Conservation (phyloP, 2,329 filamentous ascomycete species). For the Monosporascus sp. region DNA sequence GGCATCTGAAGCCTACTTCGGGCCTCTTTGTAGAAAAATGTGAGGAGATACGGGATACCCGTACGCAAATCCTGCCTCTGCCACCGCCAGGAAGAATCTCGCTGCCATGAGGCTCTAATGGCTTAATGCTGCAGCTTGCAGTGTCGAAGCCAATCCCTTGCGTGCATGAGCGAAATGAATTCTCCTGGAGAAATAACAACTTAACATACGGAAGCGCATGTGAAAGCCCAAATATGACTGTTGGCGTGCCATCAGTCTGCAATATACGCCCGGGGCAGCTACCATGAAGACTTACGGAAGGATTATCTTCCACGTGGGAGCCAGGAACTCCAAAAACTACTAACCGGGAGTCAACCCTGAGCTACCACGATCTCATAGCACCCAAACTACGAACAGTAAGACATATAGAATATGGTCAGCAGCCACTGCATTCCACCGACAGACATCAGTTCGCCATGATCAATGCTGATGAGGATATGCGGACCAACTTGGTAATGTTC, state of each 20-base stretch:
- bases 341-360: conserved; percentile 2
- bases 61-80: conserved; percentile 29
- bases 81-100: conserved; percentile 25
- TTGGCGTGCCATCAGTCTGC: conserved; percentile 3
- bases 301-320: conserved; percentile 36
- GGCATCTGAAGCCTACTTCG: conserved; percentile 36
- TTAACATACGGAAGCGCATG: conserved; percentile 25
- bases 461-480: neutral
- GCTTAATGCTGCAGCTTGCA: conserved; percentile 25
- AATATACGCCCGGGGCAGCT: neutral
- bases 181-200: neutral
- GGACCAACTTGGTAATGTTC: conserved; percentile 30
- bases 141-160: conserved; percentile 25
- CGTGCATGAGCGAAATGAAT: conserved; percentile 1
- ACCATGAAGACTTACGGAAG: conserved; percentile 28
- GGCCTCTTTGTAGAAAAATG: conserved; percentile 36
- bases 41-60: conserved; percentile 28
- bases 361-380: neutral
- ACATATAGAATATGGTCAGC: conserved; percentile 35
- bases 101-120: conserved; percentile 25
- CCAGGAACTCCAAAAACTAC: conserved; percentile 38
- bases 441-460: conserved; percentile 1
- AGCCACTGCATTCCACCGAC: conserved; percentile 27
- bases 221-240: conserved; percentile 22
- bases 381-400: conserved; percentile 28